phyloP scores from a whole-genome alignment of 2,329 filamentous ascomycete species.

The Epichloe brachyelytri region DNA sequence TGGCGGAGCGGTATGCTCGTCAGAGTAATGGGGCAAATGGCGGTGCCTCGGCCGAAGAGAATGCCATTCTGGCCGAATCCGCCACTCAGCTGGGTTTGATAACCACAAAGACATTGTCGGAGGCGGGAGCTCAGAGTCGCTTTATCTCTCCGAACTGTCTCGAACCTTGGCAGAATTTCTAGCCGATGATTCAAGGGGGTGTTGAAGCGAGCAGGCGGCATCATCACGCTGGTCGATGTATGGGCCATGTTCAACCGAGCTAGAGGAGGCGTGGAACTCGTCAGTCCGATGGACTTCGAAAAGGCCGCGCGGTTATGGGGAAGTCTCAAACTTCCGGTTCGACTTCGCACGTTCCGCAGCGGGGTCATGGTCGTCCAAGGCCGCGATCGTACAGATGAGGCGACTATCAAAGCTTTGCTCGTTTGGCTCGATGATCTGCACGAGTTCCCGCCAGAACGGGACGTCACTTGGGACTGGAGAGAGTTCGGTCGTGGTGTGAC shows the following conservation, averaged over 20 bases:
- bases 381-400: constrained; percentile 78
- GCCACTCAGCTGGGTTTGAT: constrained; percentile 68
- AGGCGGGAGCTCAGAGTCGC: constrained; percentile 59
- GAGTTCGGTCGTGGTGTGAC: constrained; percentile 75
- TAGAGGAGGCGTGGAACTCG: constrained; percentile 83
- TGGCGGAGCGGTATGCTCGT: constrained; percentile 75
- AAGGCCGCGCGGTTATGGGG: constrained; percentile 85
- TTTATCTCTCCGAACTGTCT: constrained; percentile 81
- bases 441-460: constrained; percentile 47
- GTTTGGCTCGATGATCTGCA: constrained; percentile 68
- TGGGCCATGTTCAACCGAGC: constrained; percentile 94
- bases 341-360: constrained; percentile 78
- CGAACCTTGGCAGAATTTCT: constrained; percentile 80
- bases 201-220: constrained; percentile 67
- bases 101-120: constrained; percentile 90
- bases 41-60: constrained; percentile 55
- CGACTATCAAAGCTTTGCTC: constrained; percentile 65
- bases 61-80: constrained; percentile 65
- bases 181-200: constrained; percentile 70
- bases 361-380: constrained; percentile 91
- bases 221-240: constrained; percentile 78
- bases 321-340: constrained; percentile 70
- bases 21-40: constrained; percentile 48
- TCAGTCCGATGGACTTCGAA: constrained; percentile 83
- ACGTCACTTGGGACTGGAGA: constrained; percentile 62